Evolutionary conservation across 192 early-diverging fungal genomes (phyloP).

Genomic region (Dissophora ornata): DNA sequence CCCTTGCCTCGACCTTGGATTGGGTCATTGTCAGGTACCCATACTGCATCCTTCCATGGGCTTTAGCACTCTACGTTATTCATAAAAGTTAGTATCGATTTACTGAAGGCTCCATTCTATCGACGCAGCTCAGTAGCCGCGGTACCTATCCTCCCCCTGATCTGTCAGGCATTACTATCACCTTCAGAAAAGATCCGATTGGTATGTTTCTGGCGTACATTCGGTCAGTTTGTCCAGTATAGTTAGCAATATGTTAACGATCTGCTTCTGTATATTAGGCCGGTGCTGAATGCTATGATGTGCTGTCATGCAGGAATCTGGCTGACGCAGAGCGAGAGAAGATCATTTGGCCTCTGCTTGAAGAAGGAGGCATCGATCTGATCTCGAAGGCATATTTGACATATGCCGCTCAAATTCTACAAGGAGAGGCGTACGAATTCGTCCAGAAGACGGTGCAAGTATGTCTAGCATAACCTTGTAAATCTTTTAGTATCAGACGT

Average conservation of each 20-base stretch:
- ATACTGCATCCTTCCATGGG: background rate
- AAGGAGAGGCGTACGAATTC: conserved; percentile 39
- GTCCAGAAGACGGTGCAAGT: conserved; percentile 47
- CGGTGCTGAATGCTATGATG: conserved; percentile 62
- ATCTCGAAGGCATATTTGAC: conserved; percentile 42
- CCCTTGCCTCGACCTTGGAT: conserved; percentile 13
- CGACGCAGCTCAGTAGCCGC: conserved; percentile 26
- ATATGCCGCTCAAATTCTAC: conserved; percentile 16
- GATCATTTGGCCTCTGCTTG: conserved; percentile 52
- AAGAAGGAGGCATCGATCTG: conserved; percentile 41
- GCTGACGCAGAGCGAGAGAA: conserved; percentile 42
- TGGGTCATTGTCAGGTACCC: conserved; percentile 31
- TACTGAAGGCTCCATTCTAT: too few species aligned
- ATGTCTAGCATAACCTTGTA: background rate
- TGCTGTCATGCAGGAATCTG: conserved; percentile 52
- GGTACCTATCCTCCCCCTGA: conserved; percentile 4
- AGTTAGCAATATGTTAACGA: background rate
- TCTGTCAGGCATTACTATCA: conserved; percentile 37
- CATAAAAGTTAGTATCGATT: too few species aligned
- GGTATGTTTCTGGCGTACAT: conserved; percentile 26
- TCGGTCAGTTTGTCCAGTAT: conserved; percentile 7
- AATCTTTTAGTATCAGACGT: too few species aligned
- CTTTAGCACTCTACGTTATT: background rate
- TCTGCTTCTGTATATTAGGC: conserved; percentile 39
- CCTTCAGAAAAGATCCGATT: conserved; percentile 49